Percentiles rank a stretch among this genome's conserved stretches.
phyloP scores from a whole-genome alignment of 23 red algal species.

The Gracilaria caudata region DNA sequence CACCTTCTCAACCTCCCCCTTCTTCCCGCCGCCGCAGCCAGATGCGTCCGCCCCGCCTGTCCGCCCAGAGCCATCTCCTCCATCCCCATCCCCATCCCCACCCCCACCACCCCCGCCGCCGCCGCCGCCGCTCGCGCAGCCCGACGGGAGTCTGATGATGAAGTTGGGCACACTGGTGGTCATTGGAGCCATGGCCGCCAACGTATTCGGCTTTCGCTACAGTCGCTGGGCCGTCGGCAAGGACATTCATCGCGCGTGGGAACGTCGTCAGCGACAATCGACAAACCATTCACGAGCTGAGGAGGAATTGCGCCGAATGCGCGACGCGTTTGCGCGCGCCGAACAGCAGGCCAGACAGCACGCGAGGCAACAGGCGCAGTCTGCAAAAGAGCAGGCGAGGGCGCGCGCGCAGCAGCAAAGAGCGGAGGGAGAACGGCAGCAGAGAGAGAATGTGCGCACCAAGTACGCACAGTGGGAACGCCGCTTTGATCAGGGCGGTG shows the following conservation, averaged over 20 bases:
- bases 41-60: neutral
- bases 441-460: conserved; percentile 14
- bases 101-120: neutral
- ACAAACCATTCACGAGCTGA: neutral
- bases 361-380: neutral
- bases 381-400: neutral
- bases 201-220: conserved; percentile 69
- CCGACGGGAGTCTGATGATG: conserved; percentile 2
- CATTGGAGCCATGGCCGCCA: conserved; percentile 68
- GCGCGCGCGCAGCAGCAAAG: neutral
- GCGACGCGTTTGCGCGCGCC: conserved; percentile 9
- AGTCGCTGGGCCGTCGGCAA: conserved; percentile 79
- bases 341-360: neutral
- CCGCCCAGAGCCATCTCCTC: neutral
- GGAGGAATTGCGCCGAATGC: neutral
- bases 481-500: neutral
- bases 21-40: neutral
- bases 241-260: conserved; percentile 80
- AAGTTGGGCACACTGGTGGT: conserved; percentile 55
- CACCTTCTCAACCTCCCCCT: no score
- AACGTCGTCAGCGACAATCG: conserved; percentile 46
- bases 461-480: conserved; percentile 41
- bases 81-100: neutral
- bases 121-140: neutral
- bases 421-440: neutral